phyloP scores from a whole-genome alignment of 129 eudicot species.

The Solidago caesia region DNA sequence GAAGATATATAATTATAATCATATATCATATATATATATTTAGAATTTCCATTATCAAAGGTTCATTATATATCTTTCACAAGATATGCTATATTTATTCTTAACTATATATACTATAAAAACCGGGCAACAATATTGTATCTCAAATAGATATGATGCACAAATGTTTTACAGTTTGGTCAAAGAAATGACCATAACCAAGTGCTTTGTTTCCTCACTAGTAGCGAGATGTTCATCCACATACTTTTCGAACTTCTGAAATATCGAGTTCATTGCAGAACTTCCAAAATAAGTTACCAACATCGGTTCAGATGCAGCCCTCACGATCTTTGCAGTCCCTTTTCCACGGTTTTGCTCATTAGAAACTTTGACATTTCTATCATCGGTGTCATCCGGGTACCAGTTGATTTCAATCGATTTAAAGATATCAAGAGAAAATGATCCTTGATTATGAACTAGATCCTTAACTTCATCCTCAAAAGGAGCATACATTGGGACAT shows the following conservation, averaged over 20 bases:
- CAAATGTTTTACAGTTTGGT: no score
- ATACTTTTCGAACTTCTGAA: background rate
- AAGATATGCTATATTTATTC: no score
- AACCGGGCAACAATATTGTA: no score
- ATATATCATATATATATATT: no score
- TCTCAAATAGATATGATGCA: no score
- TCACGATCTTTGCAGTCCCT: background rate
- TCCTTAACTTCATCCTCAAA: background rate
- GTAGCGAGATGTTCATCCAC: background rate
- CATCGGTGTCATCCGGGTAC: background rate
- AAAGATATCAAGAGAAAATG: background rate
- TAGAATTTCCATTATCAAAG: no score
- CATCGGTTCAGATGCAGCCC: background rate
- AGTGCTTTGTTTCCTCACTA: no score
- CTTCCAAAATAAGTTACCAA: background rate
- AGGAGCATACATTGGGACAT: background rate
- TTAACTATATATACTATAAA: no score
- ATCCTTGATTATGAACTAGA: background rate
- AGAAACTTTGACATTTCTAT: background rate
- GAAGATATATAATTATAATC: no score
- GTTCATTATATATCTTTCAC: no score
- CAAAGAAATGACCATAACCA: no score
- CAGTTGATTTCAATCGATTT: background rate
- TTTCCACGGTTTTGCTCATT: background rate
- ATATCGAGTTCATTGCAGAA: background rate